Evolutionary conservation across 768 basidiomycete genomes (phyloP), one percentile per base, ranked within the genome.

Genomic region (Auriculariales sp.): DNA sequence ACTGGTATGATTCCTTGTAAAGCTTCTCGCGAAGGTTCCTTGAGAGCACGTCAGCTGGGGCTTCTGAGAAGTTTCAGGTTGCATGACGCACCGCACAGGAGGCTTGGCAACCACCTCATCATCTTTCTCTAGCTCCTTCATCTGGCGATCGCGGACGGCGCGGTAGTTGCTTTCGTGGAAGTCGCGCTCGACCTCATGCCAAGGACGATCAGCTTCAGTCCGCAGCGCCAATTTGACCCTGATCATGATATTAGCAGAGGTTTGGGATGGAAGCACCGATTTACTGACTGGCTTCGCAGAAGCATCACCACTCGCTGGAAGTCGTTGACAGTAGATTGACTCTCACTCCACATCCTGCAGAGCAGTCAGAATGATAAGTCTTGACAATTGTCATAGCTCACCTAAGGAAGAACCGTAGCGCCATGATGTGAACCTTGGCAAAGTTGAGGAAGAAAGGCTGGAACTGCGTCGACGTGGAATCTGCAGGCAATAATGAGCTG

Each of bases 391-490:
- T n/a, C n/a, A n/a, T n/a, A n/a, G n/a, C n/a, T n/a, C n/a, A 61
- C 52, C 87, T 76, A n/a, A 89, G 66, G 65, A 93, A 93, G 68
- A 93, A 92, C 42, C 77, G 76, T 3, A 81, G 78, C 4, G 84
- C 83, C n/a, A 91, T 67, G 9, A 73, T 68, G 62, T 95, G 91
- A 3, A 90, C 81, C 54, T 74, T 79, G 59, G 75, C 73, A 59
- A 92, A 87, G 56, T 86, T 85, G 54, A 93, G 72, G 66, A 93
- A 85, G 66, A 90, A 89, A 0, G 89, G 89, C 54, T 86, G 81
- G 62, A 87, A 90, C 2, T 78, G 75, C 2, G 83, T 83, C 3
- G 84, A 79, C 2, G 85, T 83, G 2, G 87, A 81, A 61, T 88
- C 87, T 83, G 51, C 28, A 45, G 11, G 51, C 33, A 32, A 7